phyloP scores from a whole-genome alignment of 208 protist species.

The Leishmania mexicana region DNA sequence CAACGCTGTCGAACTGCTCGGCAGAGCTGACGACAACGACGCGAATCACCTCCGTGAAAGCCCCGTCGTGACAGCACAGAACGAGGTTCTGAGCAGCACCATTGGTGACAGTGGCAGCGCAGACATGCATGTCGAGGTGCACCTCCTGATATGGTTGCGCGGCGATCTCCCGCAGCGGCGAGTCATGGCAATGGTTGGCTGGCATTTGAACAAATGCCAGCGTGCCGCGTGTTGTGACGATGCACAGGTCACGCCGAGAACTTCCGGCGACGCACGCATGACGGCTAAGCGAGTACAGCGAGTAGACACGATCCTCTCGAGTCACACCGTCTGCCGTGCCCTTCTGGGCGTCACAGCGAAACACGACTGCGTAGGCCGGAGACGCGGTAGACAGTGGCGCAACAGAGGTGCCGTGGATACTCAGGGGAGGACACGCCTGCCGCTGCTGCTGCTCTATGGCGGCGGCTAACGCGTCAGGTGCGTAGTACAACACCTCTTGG shows the following conservation, averaged over 20 bases:
- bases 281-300: constrained; percentile 13
- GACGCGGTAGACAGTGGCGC: background rate
- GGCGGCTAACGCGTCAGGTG: constrained; percentile 4
- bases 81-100: constrained; percentile 3
- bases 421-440: background rate
- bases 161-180: background rate
- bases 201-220: constrained; percentile 17
- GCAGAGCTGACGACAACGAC: constrained; percentile 1
- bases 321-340: background rate
- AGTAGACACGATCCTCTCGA: constrained; percentile 4
- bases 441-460: background rate
- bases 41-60: constrained; percentile 27
- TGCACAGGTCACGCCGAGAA: constrained; percentile 5
- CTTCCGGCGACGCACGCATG: background rate
- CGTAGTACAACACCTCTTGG: constrained; percentile 19
- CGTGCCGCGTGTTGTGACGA: constrained; percentile 14
- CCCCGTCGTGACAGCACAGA: constrained; percentile 26
- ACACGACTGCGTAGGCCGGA: background rate
- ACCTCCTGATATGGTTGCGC: constrained; percentile 27
- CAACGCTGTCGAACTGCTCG: background rate
- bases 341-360: background rate
- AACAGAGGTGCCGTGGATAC: background rate
- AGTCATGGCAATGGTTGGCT: too few relatives aligned
- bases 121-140: constrained; percentile 17
- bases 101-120: background rate